Evolutionary conservation across 2,329 filamentous ascomycete genomes (phyloP).

Genomic region (Mycosphaerella sp.): DNA sequence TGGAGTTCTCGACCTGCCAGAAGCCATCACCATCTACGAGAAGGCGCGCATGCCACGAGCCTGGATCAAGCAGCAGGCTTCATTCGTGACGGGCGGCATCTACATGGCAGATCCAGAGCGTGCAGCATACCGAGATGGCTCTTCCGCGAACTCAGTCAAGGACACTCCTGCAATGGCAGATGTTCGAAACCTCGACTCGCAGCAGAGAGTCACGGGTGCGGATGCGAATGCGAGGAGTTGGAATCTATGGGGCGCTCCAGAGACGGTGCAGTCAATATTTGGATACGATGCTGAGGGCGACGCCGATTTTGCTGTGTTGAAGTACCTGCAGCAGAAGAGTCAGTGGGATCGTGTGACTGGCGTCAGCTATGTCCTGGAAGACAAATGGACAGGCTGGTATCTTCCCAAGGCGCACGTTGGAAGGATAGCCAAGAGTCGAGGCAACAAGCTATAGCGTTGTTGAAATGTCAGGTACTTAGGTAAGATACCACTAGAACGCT

Average conservation of each 20-base stretch:
- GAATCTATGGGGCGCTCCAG: slow-evolving; percentile 35
- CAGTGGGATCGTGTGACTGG: slow-evolving; percentile 28
- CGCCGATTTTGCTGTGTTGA: slow-evolving; percentile 30
- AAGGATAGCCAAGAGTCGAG: slow-evolving; percentile 16
- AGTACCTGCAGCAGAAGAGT: slow-evolving; percentile 22
- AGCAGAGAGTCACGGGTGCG: slow-evolving; percentile 15
- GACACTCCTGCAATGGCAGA: slow-evolving; percentile 23
- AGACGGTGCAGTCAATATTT: background rate
- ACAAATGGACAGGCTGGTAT: slow-evolving; percentile 35
- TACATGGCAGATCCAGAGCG: slow-evolving; percentile 33
- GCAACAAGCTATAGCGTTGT: slow-evolving; percentile 12
- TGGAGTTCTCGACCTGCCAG: slow-evolving; percentile 31
- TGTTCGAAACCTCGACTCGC: slow-evolving; percentile 34
- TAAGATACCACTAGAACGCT: no score
- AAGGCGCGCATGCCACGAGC: slow-evolving; percentile 39
- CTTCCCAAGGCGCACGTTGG: slow-evolving; percentile 21
- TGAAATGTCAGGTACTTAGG: background rate
- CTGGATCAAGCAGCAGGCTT: slow-evolving; percentile 39
- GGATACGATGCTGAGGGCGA: slow-evolving; percentile 36
- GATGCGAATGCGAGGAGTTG: slow-evolving; percentile 31
- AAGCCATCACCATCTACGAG: slow-evolving; percentile 38
- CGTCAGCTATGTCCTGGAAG: slow-evolving; percentile 26
- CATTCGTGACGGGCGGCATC: slow-evolving; percentile 33
- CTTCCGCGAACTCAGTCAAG: slow-evolving; percentile 6
- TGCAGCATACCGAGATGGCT: slow-evolving; percentile 14